Base-by-base conservation (phyloP, 2,329 filamentous ascomycete species). In the Colletotrichum incanum region DNA sequence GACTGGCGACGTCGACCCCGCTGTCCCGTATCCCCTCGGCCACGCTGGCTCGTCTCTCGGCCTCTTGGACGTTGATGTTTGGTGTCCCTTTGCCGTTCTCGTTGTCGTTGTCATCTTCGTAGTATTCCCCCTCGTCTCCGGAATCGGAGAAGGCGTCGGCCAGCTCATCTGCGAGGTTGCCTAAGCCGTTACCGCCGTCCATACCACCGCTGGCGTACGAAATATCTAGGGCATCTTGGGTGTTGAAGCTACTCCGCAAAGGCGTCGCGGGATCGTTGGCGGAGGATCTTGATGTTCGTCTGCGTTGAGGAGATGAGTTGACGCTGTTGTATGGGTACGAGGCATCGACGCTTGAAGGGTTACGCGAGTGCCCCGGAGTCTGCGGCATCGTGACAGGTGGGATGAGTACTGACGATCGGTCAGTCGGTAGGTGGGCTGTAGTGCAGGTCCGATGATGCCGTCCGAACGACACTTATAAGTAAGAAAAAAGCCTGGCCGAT, bases 101-200 rank as follows among this genome's bases (percentile, higher is more conserved):
- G 34, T 70, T 63, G 26, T 86, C 85, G 5, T 41, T 50, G 6
- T 70, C 70, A 20, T 72, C 65, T 54, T 87, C 84, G 67, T 83
- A 83, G 61, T 86, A 85, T 43, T 88, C 86, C 26, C 87, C 88
- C 49, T 91, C 90, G 50, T 90, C 91, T 68, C 89, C 90, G 11
- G 90, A 92, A 43, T 90, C 91, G 54, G 89, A 90, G 80, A 93
- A 90, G 5, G 92, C 91, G 77, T 93, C 93, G 1, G 92, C 94
- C 59, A 96, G 84, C 81, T 96, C 94, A 81, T 96, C 94, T 1
- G 94, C 94, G 60, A 96, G 82, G 76, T 94, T 95, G 41, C 93
- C 94, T 74, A 94, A 84, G 11, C 92, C 92, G 73, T 90, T 90
- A 61, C 83, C 84, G 3, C 80, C 79, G 31, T 80, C 82, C 56